Percentiles rank a stretch among this genome's conserved stretches.
phyloP scores from a whole-genome alignment of 768 basidiomycete genomes.

The Podaxis sp. region DNA sequence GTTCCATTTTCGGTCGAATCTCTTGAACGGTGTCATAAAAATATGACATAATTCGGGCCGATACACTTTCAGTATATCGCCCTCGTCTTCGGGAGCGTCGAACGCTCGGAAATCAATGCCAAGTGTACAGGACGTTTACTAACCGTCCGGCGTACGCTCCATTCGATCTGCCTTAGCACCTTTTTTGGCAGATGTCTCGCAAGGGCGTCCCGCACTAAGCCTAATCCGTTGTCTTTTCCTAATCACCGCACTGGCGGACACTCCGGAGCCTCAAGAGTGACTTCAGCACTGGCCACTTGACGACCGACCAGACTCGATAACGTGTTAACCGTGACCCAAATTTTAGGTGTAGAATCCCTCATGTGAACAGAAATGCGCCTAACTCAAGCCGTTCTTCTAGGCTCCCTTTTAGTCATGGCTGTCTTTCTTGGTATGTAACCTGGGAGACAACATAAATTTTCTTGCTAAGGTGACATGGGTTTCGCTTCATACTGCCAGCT shows the following conservation, averaged over 20 bases:
- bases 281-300: not conserved
- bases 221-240: not conserved
- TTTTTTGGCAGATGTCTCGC: no score
- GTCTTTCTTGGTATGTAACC: not conserved
- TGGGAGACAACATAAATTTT: not conserved
- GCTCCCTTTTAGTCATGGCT: not conserved
- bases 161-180: no score
- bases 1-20: no score
- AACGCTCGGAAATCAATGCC: no score
- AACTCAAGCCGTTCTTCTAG: not conserved
- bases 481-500: not conserved
- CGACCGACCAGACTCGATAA: not conserved
- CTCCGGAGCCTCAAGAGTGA: not conserved
- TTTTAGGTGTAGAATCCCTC: not conserved
- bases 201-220: no score
- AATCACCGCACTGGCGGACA: not conserved
- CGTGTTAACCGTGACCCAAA: not conserved
- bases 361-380: not conserved
- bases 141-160: no score
- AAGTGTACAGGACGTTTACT: no score
- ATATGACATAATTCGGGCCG: no score
- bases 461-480: not conserved
- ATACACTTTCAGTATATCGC: no score
- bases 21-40: no score
- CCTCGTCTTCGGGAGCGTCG: no score